Evolutionary conservation across 2,329 filamentous ascomycete genomes (phyloP).

Genomic region (Furcasterigmium furcatum): DNA sequence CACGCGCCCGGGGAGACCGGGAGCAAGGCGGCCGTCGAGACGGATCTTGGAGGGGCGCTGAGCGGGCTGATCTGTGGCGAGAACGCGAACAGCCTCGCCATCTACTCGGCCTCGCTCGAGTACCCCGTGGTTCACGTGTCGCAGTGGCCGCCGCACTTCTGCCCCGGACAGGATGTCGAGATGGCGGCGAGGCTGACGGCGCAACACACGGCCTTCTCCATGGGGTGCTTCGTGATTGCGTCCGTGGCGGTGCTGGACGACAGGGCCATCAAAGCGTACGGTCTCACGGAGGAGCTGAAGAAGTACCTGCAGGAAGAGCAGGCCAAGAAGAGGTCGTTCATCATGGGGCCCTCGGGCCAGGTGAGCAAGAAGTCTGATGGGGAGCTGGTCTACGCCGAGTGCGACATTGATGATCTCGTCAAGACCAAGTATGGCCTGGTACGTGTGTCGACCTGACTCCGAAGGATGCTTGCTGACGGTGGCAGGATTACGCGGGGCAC

Average conservation of each 20-base stretch:
- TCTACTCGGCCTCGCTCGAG: slow-evolving; percentile 9
- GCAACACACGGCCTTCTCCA: slow-evolving; percentile 1
- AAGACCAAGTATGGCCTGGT: slow-evolving; percentile 7
- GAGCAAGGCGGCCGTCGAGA: slow-evolving; percentile 6
- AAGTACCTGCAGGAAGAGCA: slow-evolving; percentile 2
- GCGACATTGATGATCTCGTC: slow-evolving; percentile 5
- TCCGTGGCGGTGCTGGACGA: slow-evolving; percentile 10
- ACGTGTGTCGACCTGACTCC: too few relatives aligned
- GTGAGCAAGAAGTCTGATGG: slow-evolving; percentile 4
- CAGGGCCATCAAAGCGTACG: slow-evolving; percentile 8
- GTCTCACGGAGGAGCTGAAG: neutral
- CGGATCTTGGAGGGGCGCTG: slow-evolving; percentile 7
- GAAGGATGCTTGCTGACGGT: neutral
- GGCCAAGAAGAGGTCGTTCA: slow-evolving; percentile 3
- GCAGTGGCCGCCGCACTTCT: slow-evolving; percentile 11
- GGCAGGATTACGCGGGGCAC: slow-evolving; percentile 11
- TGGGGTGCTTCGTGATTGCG: slow-evolving; percentile 11
- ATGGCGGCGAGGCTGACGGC: neutral
- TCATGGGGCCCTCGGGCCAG: slow-evolving; percentile 6
- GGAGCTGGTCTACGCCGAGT: slow-evolving; percentile 11
- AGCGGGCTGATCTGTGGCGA: slow-evolving; percentile 14
- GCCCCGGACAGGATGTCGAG: neutral
- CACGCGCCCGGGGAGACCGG: slow-evolving; percentile 10
- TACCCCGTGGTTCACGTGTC: slow-evolving; percentile 13
- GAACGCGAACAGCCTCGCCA: slow-evolving; percentile 12